Base-by-base conservation (phyloP, 2,329 filamentous ascomycete species). In the Cercospora sojina region DNA sequence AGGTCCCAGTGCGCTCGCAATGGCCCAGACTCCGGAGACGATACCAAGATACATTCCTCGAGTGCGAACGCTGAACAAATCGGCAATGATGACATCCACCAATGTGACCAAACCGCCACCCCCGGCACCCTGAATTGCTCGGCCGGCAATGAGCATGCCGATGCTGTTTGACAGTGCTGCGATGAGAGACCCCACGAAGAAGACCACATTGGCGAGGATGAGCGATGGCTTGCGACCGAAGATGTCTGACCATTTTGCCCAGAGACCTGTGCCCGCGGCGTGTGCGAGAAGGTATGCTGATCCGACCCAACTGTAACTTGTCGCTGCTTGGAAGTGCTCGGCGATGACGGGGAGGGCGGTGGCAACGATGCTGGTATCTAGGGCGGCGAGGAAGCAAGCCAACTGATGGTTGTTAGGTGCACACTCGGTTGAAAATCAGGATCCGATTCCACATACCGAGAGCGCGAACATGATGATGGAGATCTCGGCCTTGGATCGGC, bases 1-100 rank as follows among this genome's bases (percentile, higher is more conserved):
- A 27, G 47, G 47, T n/a, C 47, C 47, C 10, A 51, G 12, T 3
- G 47, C 47, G 10, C 47, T 51, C 9, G 61, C 61, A 20, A 63
- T 20, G 12, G 61, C 61, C 61, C 61, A 63, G 13, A 63, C 61
- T 31, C 51, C 61, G 5, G 47, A 51, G 5, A 51, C 47, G 47
- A 51, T 51, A 51, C 47, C 47, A 53, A 53, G 47, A 23, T 53
- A 53, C 47, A 53, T 53, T 6, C 47, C 47, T 27, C 47, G 47
- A 53, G 47, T 53, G 23, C 47, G 47, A n/a, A 53, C 47, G 23
- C 47, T 53, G 47, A 53, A 53, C 23, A 53, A 5, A 5, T 53
- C 47, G 5, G 47, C 47, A 29, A 53, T 53, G 20, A 53, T 53
- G 25, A 53, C 47, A n/a, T 53, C 47, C 23, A 53, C 47, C 47